phyloP scores from a whole-genome alignment of 192 early-diverging fungal genomes.

The Pilaira anomala region DNA sequence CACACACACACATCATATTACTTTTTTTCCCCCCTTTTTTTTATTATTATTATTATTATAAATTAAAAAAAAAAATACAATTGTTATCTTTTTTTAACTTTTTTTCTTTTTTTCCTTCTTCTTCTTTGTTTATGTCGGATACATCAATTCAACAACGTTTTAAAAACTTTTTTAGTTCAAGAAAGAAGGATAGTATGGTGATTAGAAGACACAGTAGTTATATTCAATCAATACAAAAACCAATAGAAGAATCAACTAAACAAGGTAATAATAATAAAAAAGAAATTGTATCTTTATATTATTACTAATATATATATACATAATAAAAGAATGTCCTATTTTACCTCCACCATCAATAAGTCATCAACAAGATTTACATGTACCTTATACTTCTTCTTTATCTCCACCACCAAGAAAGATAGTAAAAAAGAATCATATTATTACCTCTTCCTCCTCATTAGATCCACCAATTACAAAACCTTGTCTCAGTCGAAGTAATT shows the following conservation, averaged over 20 bases:
- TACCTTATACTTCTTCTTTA: constrained; percentile 15
- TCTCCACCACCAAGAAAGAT: constrained; percentile 13
- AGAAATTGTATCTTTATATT: too few relatives aligned
- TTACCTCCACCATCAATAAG: not conserved
- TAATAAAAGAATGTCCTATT: too few relatives aligned
- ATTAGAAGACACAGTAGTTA: not conserved
- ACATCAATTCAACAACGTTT: constrained; percentile 5
- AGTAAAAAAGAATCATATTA: too few relatives aligned
- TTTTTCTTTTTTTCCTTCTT: constrained; percentile 12
- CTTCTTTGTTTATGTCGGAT: constrained; percentile 7
- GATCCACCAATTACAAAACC: too few relatives aligned
- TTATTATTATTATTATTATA: not conserved
- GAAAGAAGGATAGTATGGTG: not conserved
- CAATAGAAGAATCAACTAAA: too few relatives aligned
- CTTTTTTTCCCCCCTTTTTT: too few relatives aligned
- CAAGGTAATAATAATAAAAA: too few relatives aligned
- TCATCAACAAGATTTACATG: constrained; percentile 7
- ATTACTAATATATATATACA: too few relatives aligned
- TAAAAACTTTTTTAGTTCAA: not conserved
- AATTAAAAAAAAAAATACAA: constrained; percentile 10
- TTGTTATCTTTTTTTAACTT: constrained; percentile 3
- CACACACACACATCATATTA: too few relatives aligned
- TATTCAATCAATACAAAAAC: too few relatives aligned
- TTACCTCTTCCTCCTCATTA: not conserved
- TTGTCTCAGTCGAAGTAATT: constrained; percentile 6